A percentile compares a stretch with the other conserved stretches of the same genome.
phyloP scores from a whole-genome alignment of 306 rosid species.

The Gastrolobium villosum region DNA sequence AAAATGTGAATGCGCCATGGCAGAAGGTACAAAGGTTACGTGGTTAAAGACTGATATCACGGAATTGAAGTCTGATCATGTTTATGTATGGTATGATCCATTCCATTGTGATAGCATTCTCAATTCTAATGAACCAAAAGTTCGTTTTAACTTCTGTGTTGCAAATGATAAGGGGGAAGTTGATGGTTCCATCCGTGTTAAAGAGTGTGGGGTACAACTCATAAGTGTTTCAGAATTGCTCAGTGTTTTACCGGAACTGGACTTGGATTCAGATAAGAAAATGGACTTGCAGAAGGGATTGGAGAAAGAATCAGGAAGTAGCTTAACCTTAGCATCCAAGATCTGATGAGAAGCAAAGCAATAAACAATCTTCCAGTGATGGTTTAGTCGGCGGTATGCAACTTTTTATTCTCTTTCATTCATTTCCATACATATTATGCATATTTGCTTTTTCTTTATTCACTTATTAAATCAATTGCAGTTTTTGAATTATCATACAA shows the following conservation, averaged over 20 bases:
- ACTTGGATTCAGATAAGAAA: background rate
- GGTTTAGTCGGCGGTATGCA: background rate
- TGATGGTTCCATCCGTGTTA: background rate
- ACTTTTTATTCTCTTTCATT: background rate
- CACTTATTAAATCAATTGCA: too few species aligned
- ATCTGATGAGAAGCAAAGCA: background rate
- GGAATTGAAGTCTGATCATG: background rate
- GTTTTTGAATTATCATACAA: too few species aligned
- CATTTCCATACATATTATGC: background rate
- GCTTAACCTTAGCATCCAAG: background rate
- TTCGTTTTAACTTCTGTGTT: background rate
- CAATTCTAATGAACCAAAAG: too few species aligned
- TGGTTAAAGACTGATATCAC: background rate
- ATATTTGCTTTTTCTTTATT: background rate
- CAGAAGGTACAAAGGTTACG: background rate
- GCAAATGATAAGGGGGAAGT: background rate
- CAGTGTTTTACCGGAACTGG: background rate
- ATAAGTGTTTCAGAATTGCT: background rate
- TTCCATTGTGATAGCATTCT: background rate
- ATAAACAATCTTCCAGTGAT: background rate
- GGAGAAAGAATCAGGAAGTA: too few species aligned
- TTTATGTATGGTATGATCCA: constrained; percentile 33
- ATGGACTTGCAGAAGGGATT: background rate
- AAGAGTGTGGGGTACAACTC: constrained; percentile 2
- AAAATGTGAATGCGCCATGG: background rate